Evolutionary conservation across 2,329 filamentous ascomycete species (phyloP), one percentile per base, ranked within the genome.

Genomic region (Colletotrichum tofieldiae): DNA sequence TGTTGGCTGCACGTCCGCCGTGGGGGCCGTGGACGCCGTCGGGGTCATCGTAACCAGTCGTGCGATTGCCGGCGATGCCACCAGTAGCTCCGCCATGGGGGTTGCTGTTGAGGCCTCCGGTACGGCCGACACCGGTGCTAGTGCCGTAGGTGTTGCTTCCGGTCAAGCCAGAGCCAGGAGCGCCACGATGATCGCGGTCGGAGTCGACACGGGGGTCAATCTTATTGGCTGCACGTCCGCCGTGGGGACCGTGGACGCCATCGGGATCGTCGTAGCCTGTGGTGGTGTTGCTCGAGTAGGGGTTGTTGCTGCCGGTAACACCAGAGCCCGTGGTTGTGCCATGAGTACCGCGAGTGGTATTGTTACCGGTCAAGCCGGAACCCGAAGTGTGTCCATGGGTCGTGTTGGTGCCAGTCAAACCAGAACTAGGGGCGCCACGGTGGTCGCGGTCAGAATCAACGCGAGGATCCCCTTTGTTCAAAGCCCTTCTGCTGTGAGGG

Each of bases 171-270:
- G 71, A 49, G 23, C 59, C 47, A 1, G 61, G 62, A 37, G 55
- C 49, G 2, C 43, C 64, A 16, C 63, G 59, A 73, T 77, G 51
- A 74, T 84, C 83, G 39, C 83, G 79, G 76, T 87, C 84, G 14
- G 83, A 84, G 72, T 87, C 85, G 60, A 86, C 82, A 23, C 85
- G 81, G 26, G 86, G 86, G 74, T 89, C 87, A 16, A 81, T 72
- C 37, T 86, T 84, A 79, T 89, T 88, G 41, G 78, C 78, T 16
- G 81, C 47, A 32, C 83, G 82, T 23, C 81, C 81, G 11, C 75
- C 74, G 67, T 84, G 81, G 41, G 81, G 82, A 20, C 82, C 80
- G 52, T 75, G 76, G 6, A 75, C 81, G 12, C 75, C 75, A n/a
- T 58, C 62, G 16, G 73, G 62, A 37, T 71, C 69, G 23, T 72